Conservation (phyloP, 2,329 filamentous ascomycete genomes). For the Teratosphaeriaceae sp. region DNA sequence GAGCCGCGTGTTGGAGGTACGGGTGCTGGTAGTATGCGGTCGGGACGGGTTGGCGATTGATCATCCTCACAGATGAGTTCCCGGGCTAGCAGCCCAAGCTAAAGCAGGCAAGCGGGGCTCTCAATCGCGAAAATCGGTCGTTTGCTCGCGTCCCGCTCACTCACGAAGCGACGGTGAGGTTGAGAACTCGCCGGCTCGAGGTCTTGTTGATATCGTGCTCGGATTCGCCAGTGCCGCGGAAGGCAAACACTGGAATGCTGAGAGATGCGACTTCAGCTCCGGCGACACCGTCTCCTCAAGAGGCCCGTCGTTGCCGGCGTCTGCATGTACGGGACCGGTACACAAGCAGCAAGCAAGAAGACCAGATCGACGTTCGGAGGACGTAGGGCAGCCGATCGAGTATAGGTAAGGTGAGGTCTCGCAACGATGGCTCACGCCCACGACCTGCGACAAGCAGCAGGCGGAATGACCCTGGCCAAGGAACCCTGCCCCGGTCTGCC, state of each 20-base stretch:
- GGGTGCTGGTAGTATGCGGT: constrained; percentile 14
- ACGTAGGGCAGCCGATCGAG: constrained; percentile 9
- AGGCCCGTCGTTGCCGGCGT: not conserved
- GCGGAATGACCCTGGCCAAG: not conserved
- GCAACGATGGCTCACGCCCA: constrained; percentile 3
- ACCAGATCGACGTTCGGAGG: constrained; percentile 7
- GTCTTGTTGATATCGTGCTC: not conserved
- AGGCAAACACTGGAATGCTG: constrained; percentile 9
- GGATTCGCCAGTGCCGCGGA: not conserved
- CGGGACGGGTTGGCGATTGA: constrained; percentile 22
- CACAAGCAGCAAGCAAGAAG: constrained; percentile 6
- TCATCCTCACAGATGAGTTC: constrained; percentile 12
- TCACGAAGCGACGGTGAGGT: not conserved
- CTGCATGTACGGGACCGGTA: constrained; percentile 5
- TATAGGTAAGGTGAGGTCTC: constrained; percentile 4
- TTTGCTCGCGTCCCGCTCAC: not conserved
- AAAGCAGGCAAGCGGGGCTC: constrained; percentile 22
- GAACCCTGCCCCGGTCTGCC: constrained; percentile 15
- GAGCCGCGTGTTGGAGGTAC: constrained; percentile 13
- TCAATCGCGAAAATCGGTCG: not conserved
- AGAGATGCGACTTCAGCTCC: constrained; percentile 4
- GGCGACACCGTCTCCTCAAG: not conserved
- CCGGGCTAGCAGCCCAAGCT: constrained; percentile 19
- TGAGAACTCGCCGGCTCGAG: not conserved
- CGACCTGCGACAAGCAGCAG: not conserved